phyloP scores from a whole-genome alignment of 768 basidiomycete genomes.

The Lactarius sp. region DNA sequence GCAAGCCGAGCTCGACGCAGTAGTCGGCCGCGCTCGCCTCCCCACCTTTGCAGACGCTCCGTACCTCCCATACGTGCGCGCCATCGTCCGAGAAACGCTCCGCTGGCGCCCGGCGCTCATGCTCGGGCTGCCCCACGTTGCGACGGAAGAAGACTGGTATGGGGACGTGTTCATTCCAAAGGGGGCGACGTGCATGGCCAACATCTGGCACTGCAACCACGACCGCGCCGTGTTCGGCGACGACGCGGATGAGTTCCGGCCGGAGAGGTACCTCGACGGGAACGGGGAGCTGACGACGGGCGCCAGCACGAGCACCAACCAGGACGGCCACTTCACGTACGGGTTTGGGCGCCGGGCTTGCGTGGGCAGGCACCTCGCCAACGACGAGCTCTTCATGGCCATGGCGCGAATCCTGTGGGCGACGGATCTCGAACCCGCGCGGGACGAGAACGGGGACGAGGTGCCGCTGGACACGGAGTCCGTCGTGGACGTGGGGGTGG shows the following conservation, averaged over 20 bases:
- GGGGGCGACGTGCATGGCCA: constrained; percentile 33
- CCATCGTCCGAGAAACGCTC: constrained; percentile 3
- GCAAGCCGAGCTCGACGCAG: constrained; percentile 24
- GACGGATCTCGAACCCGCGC: constrained; percentile 8
- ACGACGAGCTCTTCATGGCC: constrained; percentile 14
- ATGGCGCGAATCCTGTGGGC: constrained; percentile 25
- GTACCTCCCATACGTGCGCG: constrained; percentile 20
- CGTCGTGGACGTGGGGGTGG: not conserved
- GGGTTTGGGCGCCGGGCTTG: constrained; percentile 23
- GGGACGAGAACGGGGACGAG: constrained; percentile 15
- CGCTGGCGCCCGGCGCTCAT: constrained; percentile 7
- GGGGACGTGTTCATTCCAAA: constrained; percentile 32
- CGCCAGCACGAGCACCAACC: not conserved
- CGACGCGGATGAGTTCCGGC: constrained; percentile 24
- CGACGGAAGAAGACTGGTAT: constrained; percentile 28
- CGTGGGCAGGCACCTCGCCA: constrained; percentile 21
- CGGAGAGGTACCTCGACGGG: constrained; percentile 22
- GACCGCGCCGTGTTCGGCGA: constrained; percentile 14
- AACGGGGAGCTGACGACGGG: constrained; percentile 1
- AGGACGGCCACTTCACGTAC: constrained; percentile 13
- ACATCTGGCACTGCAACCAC: constrained; percentile 20
- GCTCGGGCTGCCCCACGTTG: not conserved
- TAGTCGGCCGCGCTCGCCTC: constrained; percentile 22
- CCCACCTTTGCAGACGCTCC: constrained; percentile 23
- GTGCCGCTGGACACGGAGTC: not conserved